Conservation (phyloP, 805 yeast species). For the Candida pseudofarinosa region DNA sequence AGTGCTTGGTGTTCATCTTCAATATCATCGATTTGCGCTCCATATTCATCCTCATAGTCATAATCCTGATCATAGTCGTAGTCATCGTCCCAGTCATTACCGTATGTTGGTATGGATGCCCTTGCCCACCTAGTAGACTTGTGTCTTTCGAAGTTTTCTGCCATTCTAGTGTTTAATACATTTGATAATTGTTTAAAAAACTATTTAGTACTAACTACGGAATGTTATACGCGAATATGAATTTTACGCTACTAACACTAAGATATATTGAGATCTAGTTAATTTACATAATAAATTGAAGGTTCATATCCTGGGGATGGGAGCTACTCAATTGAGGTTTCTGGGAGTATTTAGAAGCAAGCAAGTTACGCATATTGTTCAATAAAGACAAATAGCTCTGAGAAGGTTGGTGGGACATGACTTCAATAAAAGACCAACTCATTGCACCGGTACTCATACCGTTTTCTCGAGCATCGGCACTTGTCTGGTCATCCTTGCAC, state of each 20-base stretch:
- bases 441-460: slow-evolving; percentile 39
- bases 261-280: neutral
- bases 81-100: slow-evolving; percentile 40
- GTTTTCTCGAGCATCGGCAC: slow-evolving; percentile 34
- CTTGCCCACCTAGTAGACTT: slow-evolving; percentile 42
- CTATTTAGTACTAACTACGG: neutral
- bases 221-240: neutral
- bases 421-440: slow-evolving; percentile 35
- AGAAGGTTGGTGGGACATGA: slow-evolving; percentile 23
- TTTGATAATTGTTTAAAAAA: neutral
- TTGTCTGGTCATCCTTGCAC: slow-evolving; percentile 39
- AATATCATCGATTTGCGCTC: slow-evolving; percentile 2
- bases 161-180: slow-evolving; percentile 11
- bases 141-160: slow-evolving; percentile 40
- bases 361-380: slow-evolving; percentile 33
- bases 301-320: slow-evolving; percentile 37
- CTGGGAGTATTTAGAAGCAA: slow-evolving; percentile 30
- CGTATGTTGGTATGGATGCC: slow-evolving; percentile 39
- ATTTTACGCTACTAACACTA: slow-evolving; percentile 1
- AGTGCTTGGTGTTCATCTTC: neutral
- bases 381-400: slow-evolving; percentile 33
- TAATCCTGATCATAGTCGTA: slow-evolving; percentile 21
- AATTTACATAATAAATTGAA: slow-evolving; percentile 28
- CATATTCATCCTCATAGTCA: slow-evolving; percentile 9
- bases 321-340: slow-evolving; percentile 38